Evolutionary conservation across 345 rosid species (phyloP).

Genomic region (Syzygium aqueum): DNA sequence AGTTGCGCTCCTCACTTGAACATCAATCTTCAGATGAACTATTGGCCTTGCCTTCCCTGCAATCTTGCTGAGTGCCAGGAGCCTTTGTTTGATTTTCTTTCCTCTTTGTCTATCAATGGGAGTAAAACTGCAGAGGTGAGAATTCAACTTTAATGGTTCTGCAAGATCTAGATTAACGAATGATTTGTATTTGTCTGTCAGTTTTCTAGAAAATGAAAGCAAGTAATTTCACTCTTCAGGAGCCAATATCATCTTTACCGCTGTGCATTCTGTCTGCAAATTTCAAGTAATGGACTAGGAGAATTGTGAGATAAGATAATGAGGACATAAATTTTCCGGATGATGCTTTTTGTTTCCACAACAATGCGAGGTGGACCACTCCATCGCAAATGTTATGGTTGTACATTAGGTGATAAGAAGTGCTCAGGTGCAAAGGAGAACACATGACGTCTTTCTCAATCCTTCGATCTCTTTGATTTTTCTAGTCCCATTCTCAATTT

Average conservation of each 20-base stretch:
- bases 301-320: neutral
- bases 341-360: neutral
- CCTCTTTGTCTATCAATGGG: constrained; percentile 64
- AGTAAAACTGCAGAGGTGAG: constrained; percentile 81
- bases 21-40: constrained; percentile 96
- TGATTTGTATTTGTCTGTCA: neutral
- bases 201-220: neutral
- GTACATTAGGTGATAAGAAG: neutral
- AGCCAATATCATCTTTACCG: neutral
- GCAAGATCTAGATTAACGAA: neutral
- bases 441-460: neutral
- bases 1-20: constrained; percentile 91
- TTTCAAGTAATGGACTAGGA: neutral
- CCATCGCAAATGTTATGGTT: neutral
- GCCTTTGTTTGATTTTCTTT: constrained; percentile 72
- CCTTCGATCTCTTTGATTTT: neutral
- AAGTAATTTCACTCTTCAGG: neutral
- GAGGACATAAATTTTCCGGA: neutral
- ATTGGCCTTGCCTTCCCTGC: constrained; percentile 90
- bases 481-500: neutral
- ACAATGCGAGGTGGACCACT: neutral
- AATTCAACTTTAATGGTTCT: neutral
- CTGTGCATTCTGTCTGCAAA: neutral
- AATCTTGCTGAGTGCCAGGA: constrained; percentile 83
- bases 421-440: neutral